Percentiles rank a stretch among this genome's conserved stretches.
phyloP scores from a whole-genome alignment of 352 stramenopile genomes.

The Globisporangium barbulae region DNA sequence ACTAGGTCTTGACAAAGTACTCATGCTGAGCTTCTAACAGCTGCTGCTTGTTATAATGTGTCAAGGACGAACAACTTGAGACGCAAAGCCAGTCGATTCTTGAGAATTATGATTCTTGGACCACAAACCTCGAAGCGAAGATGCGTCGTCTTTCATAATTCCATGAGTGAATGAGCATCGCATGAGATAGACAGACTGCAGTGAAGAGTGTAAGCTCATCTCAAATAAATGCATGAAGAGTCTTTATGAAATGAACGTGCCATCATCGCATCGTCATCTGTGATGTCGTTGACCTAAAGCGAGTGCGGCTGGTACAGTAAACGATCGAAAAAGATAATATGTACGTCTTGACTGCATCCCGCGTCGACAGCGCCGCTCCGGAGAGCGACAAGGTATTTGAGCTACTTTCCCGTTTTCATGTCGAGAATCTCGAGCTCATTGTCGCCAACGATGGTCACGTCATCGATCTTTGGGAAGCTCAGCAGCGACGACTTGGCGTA shows the following conservation, averaged over 20 bases:
- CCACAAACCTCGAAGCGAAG: slow-evolving; percentile 46
- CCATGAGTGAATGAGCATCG: not conserved
- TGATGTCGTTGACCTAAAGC: not conserved
- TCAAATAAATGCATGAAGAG: not conserved
- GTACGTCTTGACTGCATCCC: not conserved
- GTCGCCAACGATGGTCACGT: slow-evolving; percentile 35
- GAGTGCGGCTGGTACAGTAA: not conserved
- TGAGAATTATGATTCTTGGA: slow-evolving; percentile 56
- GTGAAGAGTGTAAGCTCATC: not conserved
- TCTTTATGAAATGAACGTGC: not conserved
- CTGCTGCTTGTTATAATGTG: not conserved
- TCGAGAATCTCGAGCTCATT: slow-evolving; percentile 31
- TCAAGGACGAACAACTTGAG: slow-evolving; percentile 4
- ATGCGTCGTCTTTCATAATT: slow-evolving; percentile 35
- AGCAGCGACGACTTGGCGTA: slow-evolving; percentile 36
- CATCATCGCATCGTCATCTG: not conserved
- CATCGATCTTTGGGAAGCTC: slow-evolving; percentile 33
- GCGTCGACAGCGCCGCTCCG: not conserved
- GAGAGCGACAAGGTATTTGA: not conserved
- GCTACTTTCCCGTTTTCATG: slow-evolving; percentile 9
- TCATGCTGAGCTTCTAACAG: not conserved
- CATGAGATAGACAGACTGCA: not conserved
- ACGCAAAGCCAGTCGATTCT: slow-evolving; percentile 32
- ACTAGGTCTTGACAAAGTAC: not conserved
- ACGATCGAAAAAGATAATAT: not conserved